Conservation (phyloP, 208 protist species). For the Trypanosomatidae sp. region DNA sequence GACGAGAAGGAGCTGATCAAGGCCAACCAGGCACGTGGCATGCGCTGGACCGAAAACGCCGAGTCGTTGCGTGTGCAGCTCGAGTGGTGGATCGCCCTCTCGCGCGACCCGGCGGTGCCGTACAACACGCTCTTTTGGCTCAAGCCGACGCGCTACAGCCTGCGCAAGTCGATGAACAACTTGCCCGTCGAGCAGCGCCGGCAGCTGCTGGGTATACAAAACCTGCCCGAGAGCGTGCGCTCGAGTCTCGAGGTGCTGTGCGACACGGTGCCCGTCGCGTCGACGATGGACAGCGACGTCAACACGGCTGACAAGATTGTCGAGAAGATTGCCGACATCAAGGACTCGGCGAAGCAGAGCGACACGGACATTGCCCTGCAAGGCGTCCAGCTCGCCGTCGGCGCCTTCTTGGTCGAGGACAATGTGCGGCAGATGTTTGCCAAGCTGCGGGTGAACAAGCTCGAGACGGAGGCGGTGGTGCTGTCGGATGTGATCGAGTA, state of each 20-base stretch:
- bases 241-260: slow-evolving; percentile 74
- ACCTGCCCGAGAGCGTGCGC: slow-evolving; percentile 67
- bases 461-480: slow-evolving; percentile 55
- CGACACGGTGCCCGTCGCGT: slow-evolving; percentile 59
- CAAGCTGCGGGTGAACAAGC: slow-evolving; percentile 59
- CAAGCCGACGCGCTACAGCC: slow-evolving; percentile 74
- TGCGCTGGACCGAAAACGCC: slow-evolving; percentile 76
- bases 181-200: slow-evolving; percentile 69
- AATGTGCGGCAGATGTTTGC: slow-evolving; percentile 75
- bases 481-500: slow-evolving; percentile 77
- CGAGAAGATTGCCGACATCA: slow-evolving; percentile 67
- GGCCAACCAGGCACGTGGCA: slow-evolving; percentile 72
- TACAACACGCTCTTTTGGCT: slow-evolving; percentile 88
- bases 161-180: slow-evolving; percentile 74
- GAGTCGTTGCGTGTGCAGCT: slow-evolving; percentile 79
- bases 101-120: slow-evolving; percentile 60
- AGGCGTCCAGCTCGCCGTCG: slow-evolving; percentile 43
- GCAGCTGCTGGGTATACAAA: slow-evolving; percentile 80
- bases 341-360: slow-evolving; percentile 56
- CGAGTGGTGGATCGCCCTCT: slow-evolving; percentile 75
- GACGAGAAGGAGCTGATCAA: slow-evolving; percentile 70
- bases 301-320: slow-evolving; percentile 58
- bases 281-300: slow-evolving; percentile 32
- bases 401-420: slow-evolving; percentile 61
- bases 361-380: slow-evolving; percentile 63